These are phyloP conservation scores for Leccinellum albellum DNA, from an alignment of 768 basidiomycete genomes.

Conservation along the genomic window DNA sequence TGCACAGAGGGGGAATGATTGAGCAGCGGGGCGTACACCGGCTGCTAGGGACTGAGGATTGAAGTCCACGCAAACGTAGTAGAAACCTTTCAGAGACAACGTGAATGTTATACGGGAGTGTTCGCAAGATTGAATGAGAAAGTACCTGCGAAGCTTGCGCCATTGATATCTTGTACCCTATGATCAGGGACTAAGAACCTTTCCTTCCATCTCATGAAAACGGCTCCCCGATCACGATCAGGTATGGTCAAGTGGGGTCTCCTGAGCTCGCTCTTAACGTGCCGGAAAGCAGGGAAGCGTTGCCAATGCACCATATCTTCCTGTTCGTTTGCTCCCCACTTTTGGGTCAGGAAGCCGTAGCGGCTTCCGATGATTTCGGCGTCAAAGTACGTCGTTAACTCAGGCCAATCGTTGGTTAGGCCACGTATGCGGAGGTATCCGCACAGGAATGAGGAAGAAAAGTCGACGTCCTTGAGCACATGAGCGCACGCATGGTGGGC, in stretches of 20 bases:
- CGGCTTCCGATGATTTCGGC: slow-evolving; percentile 92
- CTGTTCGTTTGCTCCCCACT: slow-evolving; percentile 87
- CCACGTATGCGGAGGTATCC: slow-evolving; percentile 93
- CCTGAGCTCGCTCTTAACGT: slow-evolving; percentile 75
- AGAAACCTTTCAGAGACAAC: slow-evolving; percentile 60
- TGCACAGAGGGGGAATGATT: slow-evolving; percentile 33
- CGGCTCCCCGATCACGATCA: slow-evolving; percentile 71
- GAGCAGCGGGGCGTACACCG: slow-evolving; percentile 31
- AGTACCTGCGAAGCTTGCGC: slow-evolving; percentile 91
- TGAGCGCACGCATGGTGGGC: slow-evolving; percentile 2
- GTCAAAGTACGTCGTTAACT: slow-evolving; percentile 94
- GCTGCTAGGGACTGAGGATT: slow-evolving; percentile 54
- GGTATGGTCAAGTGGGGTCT: slow-evolving; percentile 74
- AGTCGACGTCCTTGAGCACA: slow-evolving; percentile 74
- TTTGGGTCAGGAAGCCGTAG: slow-evolving; percentile 86
- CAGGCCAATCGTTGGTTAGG: slow-evolving; percentile 91
- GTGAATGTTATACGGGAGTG: not conserved
- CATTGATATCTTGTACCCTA: slow-evolving; percentile 88
- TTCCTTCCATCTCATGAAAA: slow-evolving; percentile 98
- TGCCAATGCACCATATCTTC: slow-evolving; percentile 95
- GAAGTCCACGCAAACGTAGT: slow-evolving; percentile 93
- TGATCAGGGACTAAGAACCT: slow-evolving; percentile 94
- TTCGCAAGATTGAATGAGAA: slow-evolving; percentile 12
- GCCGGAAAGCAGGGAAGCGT: slow-evolving; percentile 86
- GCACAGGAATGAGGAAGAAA: slow-evolving; percentile 77